Evolutionary conservation across 768 basidiomycete genomes (phyloP).

Genomic region (Rhodotorula diobovata): DNA sequence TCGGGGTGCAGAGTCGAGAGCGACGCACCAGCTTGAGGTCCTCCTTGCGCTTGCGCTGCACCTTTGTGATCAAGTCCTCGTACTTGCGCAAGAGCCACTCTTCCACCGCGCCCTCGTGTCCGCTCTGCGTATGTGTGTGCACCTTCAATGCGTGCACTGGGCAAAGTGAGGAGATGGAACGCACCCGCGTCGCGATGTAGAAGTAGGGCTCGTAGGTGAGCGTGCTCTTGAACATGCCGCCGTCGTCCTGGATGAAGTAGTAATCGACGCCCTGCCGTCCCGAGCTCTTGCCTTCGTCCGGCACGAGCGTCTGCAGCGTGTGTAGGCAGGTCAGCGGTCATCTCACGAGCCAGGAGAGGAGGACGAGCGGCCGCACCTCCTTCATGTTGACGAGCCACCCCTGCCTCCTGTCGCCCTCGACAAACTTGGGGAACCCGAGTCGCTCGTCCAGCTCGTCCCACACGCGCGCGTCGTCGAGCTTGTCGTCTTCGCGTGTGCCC

Average conservation of each 20-base stretch:
- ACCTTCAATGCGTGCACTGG: not conserved
- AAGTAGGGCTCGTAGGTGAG: constrained; percentile 93
- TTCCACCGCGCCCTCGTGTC: constrained; percentile 82
- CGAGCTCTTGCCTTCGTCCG: constrained; percentile 74
- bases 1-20: not conserved
- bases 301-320: constrained; percentile 68
- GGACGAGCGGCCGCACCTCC: constrained; percentile 59
- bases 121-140: constrained; percentile 54
- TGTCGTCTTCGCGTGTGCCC: constrained; percentile 24
- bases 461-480: constrained; percentile 28
- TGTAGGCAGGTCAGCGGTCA: not conserved
- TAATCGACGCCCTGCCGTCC: constrained; percentile 90
- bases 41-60: constrained; percentile 78
- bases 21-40: constrained; percentile 67
- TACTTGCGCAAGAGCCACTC: constrained; percentile 93
- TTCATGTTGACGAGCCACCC: constrained; percentile 99
- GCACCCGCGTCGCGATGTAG: constrained; percentile 81
- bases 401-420: constrained; percentile 69
- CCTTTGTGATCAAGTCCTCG: constrained; percentile 75
- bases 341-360: not conserved
- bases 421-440: constrained; percentile 75
- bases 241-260: constrained; percentile 96
- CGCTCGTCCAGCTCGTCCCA: constrained; percentile 87
- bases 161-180: constrained; percentile 36
- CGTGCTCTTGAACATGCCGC: constrained; percentile 91